Base-by-base conservation (phyloP, 2,329 filamentous ascomycete genomes). In the Alternaria hordeiaustralica region DNA sequence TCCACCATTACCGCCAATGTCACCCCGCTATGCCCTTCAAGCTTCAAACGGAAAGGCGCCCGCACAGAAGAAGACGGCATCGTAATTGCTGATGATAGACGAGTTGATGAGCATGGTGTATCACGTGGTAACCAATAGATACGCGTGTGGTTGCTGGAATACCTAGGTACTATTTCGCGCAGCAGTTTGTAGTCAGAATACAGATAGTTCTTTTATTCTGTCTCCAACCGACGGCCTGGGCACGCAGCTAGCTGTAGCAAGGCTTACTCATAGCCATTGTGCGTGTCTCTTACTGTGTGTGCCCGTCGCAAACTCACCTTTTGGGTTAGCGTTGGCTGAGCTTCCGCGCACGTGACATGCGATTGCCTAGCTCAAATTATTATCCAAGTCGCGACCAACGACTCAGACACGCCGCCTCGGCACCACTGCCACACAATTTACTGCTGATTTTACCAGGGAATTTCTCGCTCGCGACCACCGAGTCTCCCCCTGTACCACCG, bases 1-100 rank as follows among this genome's bases (percentile, higher is more conserved):
- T 21, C 73, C 75, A n/a, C 74, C 74, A 12, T 51, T 75, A 36
- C 73, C 75, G 7, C 71, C 69, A 41, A 68, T 74, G 18, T 72
- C 73, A 21, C 71, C 67, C 15, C 62, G 51, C 18, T 43, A 57
- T 50, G 68, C 67, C 20, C 28, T 70, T 3, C 58, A 68, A 12
- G 58, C 61, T 18, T 46, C 64, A 3, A 74, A 72, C 20, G 72
- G 71, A 3, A 73, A 72, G 30, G 56, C 64, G 15, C 50, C 68
- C 1, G 33, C 53, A 18, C 47, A 53, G 15, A 12, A 44, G 21
- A 44, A 50, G 15, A 20, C 26, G n/a, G 26, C 21, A 9, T 33
- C 33, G 23, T 58, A 8, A 58, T 12, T 15, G 4, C n/a, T 10
- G 46, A 6, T 4, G 47, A 20, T n/a, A 15, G 5, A 47, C 28